Conservation (phyloP, 2,329 filamentous ascomycete species). For the Aspergillus jensenii region DNA sequence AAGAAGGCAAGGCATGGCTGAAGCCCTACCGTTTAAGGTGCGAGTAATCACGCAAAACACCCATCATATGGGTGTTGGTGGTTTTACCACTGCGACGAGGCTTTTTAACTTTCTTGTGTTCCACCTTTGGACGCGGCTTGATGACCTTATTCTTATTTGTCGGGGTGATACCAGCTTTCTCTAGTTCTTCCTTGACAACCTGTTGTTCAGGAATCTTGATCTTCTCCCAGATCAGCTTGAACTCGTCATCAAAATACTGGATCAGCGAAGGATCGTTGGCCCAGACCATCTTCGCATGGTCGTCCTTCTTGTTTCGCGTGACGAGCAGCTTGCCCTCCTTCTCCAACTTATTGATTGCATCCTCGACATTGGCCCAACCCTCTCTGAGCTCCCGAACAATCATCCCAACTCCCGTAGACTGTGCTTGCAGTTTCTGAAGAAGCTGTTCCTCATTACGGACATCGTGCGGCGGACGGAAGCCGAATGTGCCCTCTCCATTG, state of each 20-base stretch:
- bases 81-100: slow-evolving; percentile 73
- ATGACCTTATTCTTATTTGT: slow-evolving; percentile 75
- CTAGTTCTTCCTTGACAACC: slow-evolving; percentile 74
- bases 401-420: slow-evolving; percentile 77
- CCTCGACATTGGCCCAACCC: slow-evolving; percentile 85
- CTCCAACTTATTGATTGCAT: slow-evolving; percentile 76
- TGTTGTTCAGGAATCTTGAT: slow-evolving; percentile 73
- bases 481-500: slow-evolving; percentile 72
- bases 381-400: slow-evolving; percentile 90
- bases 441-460: slow-evolving; percentile 77
- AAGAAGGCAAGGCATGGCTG: neutral
- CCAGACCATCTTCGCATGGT: slow-evolving; percentile 83
- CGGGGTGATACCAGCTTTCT: slow-evolving; percentile 76
- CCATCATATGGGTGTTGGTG: slow-evolving; percentile 84
- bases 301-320: slow-evolving; percentile 88
- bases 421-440: slow-evolving; percentile 75
- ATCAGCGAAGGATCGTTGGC: slow-evolving; percentile 77
- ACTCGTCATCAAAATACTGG: slow-evolving; percentile 76
- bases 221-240: slow-evolving; percentile 78
- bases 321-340: slow-evolving; percentile 76
- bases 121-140: slow-evolving; percentile 54
- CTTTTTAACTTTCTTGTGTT: slow-evolving; percentile 74
- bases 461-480: slow-evolving; percentile 79
- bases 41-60: slow-evolving; percentile 73
- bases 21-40: slow-evolving; percentile 41